Base-by-base conservation (phyloP, 2,329 filamentous ascomycete genomes). In the Trichoderma sp. region DNA sequence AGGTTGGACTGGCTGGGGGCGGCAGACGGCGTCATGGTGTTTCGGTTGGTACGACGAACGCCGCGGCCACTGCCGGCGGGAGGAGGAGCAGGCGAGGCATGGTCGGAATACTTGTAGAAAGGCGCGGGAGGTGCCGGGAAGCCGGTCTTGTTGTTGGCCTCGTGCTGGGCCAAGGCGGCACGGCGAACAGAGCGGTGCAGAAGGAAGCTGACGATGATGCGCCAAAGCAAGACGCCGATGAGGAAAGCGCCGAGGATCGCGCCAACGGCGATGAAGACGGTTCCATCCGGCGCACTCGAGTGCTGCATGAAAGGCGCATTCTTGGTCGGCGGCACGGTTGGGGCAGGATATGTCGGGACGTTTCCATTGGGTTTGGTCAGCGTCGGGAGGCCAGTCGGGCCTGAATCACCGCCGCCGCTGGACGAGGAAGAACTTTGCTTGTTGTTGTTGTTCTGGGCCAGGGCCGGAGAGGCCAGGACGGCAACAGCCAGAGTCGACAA, bases 201-300 rank as follows among this genome's bases (percentile, higher is more conserved):
- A 59, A 96, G 93, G 89, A 95, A 97, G 76, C 94, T 95, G 76
- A 98, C 92, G 74, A 98, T 89, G 68, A 89, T 92, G 76, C 96
- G 94, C 97, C 97, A 99, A 75, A 93, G 88, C 14, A 99, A 88
- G 62, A 98, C 91, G n/a, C 91, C 92, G 9, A 95, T 87, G 12
- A 92, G 94, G 78, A 98, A 91, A 78, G 95, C 93, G 18, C 94
- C 97, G 7, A 99, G 90, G 33, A 95, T 93, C 31, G 95, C 93
- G 63, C 97, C 97, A 1, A 98, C 97, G 27, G 92, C 93, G 80
- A 99, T 99, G 86, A 99, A 99, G 76, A 99, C 93, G 4, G 96
- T 98, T 73, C 97, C 97, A 81, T 98, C 94, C 3, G 97, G 97
- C 12, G 95, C 88, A 71, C 86, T 92, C 1, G 95, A 97, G 80